Evolutionary conservation across 148 eudicot genomes (phyloP).

Genomic region (Silene conica): DNA sequence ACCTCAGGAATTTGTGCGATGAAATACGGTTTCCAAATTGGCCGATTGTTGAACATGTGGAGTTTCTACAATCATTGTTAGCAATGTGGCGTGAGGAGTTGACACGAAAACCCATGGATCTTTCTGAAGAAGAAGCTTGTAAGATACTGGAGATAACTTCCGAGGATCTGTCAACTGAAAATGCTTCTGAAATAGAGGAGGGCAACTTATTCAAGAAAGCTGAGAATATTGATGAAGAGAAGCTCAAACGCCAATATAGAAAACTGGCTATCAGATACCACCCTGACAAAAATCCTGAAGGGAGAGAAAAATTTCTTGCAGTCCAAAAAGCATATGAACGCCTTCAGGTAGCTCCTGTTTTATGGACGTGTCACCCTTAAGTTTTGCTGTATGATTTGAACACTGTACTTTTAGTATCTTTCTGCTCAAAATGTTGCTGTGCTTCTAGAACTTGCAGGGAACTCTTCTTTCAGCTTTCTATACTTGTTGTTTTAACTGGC

Average conservation of each 20-base stretch:
- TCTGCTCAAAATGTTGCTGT: not conserved
- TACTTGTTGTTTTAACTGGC: not conserved
- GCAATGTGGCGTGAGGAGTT: conserved; percentile 99
- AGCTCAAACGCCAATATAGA: conserved; percentile 92
- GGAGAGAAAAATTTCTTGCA: conserved; percentile 93
- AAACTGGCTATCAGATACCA: conserved; percentile 98
- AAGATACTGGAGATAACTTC: conserved; percentile 86
- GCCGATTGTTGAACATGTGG: conserved; percentile 99
- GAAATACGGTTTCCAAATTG: conserved; percentile 94
- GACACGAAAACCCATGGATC: conserved; percentile 98
- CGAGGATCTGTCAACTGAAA: conserved; percentile 75
- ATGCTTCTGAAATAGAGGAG: conserved; percentile 53
- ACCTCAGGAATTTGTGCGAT: conserved; percentile 92
- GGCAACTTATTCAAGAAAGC: conserved; percentile 64
- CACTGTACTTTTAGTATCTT: not conserved
- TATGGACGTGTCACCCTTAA: not conserved
- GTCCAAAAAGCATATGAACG: conserved; percentile 99
- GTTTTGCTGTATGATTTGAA: conserved; percentile 5
- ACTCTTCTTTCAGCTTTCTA: not conserved
- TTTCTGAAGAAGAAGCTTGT: conserved; percentile 99
- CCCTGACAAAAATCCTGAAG: conserved; percentile 99
- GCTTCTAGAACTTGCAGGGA: not conserved
- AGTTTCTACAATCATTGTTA: conserved; percentile 89
- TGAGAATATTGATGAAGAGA: conserved; percentile 97
- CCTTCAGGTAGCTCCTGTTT: conserved; percentile 55